Conservation (phyloP, 2,329 filamentous ascomycete genomes). For the Colletotrichum tabaci region DNA sequence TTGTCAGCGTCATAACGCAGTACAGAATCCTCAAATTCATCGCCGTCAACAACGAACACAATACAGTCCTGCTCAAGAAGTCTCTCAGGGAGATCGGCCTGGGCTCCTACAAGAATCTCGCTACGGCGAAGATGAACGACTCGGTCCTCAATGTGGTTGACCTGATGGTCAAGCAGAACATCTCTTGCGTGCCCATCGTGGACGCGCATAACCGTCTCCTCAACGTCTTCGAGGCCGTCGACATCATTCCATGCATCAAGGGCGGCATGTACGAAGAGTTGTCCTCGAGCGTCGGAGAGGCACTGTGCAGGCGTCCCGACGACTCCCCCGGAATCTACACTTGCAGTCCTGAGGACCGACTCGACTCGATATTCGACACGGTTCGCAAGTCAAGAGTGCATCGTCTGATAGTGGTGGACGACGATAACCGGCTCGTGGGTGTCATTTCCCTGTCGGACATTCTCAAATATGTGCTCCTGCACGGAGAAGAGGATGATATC, state of each 20-base stretch:
- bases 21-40: constrained; percentile 99
- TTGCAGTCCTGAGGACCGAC: constrained; percentile 89
- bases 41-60: constrained; percentile 88
- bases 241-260: constrained; percentile 96
- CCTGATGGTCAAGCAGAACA: constrained; percentile 91
- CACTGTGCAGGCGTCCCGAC: constrained; percentile 86
- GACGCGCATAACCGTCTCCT: constrained; percentile 84
- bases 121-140: constrained; percentile 89
- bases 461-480: constrained; percentile 90
- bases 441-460: constrained; percentile 97
- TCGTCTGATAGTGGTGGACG: constrained; percentile 92
- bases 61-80: constrained; percentile 91
- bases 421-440: constrained; percentile 87
- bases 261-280: constrained; percentile 94
- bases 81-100: constrained; percentile 86
- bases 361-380: constrained; percentile 97
- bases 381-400: constrained; percentile 96
- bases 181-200: constrained; percentile 94
- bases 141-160: constrained; percentile 96
- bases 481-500: constrained; percentile 75
- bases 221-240: constrained; percentile 98
- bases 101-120: constrained; percentile 86
- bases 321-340: constrained; percentile 98
- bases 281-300: constrained; percentile 87
- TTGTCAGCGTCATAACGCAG: constrained; percentile 97